Evolutionary conservation across 495 filamentous ascomycete species (phyloP).

Genomic region (Xylaria cubensis): DNA sequence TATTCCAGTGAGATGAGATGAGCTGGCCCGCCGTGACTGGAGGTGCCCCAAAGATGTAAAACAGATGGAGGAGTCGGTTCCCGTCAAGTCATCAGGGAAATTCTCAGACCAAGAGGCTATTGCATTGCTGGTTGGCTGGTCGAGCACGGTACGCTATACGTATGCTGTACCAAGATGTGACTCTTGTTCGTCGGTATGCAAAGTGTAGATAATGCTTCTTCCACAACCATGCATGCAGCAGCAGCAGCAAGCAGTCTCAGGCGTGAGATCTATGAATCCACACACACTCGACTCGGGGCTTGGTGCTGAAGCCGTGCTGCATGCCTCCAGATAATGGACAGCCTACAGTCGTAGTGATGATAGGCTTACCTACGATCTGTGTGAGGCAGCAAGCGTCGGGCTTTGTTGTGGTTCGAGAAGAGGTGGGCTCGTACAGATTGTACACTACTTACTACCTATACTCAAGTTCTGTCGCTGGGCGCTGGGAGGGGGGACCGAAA

Average conservation of each 20-base stretch:
- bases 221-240: neutral
- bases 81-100: neutral
- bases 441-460: neutral
- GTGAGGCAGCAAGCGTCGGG: slow-evolving; percentile 15
- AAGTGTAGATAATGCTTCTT: slow-evolving; percentile 13
- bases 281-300: slow-evolving; percentile 15
- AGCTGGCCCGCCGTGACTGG: slow-evolving; percentile 24
- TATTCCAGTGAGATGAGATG: slow-evolving; percentile 17
- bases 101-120: slow-evolving; percentile 8
- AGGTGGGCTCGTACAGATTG: slow-evolving; percentile 14
- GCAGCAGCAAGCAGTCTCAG: neutral
- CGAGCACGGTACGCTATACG: slow-evolving; percentile 5
- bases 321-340: slow-evolving; percentile 6
- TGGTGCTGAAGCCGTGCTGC: slow-evolving; percentile 14
- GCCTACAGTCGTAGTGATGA: slow-evolving; percentile 9
- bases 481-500: slow-evolving; percentile 18
- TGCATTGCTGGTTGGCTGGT: slow-evolving; percentile 16
- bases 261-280: slow-evolving; percentile 3
- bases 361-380: slow-evolving; percentile 7
- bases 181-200: neutral
- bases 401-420: slow-evolving; percentile 24
- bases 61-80: neutral
- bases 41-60: slow-evolving; percentile 17
- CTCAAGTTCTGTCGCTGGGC: neutral
- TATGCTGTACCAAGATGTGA: slow-evolving; percentile 9